Evolutionary conservation across 2,329 filamentous ascomycete genomes (phyloP).

Genomic region (Cryphonectria nitschkei): DNA sequence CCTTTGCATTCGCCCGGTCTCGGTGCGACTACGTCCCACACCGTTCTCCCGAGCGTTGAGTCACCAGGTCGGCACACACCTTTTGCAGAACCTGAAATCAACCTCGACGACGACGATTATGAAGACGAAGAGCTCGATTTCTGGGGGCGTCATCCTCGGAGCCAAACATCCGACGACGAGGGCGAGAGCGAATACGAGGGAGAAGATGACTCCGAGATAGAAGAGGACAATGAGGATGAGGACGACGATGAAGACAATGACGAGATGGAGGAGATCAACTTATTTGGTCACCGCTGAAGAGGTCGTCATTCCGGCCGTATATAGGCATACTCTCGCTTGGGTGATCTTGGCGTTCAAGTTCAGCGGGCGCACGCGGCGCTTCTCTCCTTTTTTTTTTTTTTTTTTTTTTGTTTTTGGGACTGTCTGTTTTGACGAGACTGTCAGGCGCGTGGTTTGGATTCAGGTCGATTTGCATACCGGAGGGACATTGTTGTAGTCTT

Average conservation of each 20-base stretch:
- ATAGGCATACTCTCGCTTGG: slow-evolving; percentile 7
- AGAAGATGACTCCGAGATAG: slow-evolving; percentile 52
- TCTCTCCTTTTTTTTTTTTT: not conserved
- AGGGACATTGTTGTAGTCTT: not conserved
- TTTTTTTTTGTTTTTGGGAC: not conserved
- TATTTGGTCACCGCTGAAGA: slow-evolving; percentile 50
- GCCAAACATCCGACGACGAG: slow-evolving; percentile 39
- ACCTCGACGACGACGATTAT: slow-evolving; percentile 18
- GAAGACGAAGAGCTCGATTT: slow-evolving; percentile 63
- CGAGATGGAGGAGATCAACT: slow-evolving; percentile 54
- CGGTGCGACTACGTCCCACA: not conserved
- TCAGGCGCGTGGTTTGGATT: not conserved
- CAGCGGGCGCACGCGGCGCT: not conserved
- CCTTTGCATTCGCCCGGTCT: not conserved
- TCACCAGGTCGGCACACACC: not conserved
- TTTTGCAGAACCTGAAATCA: slow-evolving; percentile 17
- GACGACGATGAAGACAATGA: slow-evolving; percentile 54
- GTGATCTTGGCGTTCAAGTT: slow-evolving; percentile 20
- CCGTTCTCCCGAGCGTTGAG: not conserved
- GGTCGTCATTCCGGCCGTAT: slow-evolving; percentile 10
- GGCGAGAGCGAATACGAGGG: slow-evolving; percentile 52
- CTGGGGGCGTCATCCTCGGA: slow-evolving; percentile 32
- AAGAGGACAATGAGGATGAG: slow-evolving; percentile 43
- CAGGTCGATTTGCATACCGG: not conserved
- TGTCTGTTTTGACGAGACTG: not conserved